phyloP scores from a whole-genome alignment of 768 basidiomycete genomes.

The Tylopilus intermedius region DNA sequence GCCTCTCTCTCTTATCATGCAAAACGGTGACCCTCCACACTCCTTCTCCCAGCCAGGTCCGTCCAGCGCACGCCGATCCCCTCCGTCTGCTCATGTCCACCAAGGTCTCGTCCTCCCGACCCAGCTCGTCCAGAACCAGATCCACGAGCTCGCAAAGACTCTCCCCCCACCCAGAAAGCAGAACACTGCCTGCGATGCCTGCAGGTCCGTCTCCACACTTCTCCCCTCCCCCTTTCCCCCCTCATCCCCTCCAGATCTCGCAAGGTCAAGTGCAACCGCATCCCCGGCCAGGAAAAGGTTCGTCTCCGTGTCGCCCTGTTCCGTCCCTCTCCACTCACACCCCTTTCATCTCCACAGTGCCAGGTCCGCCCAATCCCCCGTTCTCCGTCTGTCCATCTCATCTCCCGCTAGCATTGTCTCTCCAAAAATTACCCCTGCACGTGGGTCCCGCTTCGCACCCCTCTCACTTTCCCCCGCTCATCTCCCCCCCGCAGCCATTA shows the following conservation, averaged over 20 bases:
- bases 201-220: conserved; percentile 49
- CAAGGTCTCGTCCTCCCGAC: conserved; percentile 60
- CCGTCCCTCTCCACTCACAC: conserved; percentile 9
- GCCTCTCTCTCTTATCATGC: conserved; percentile 28
- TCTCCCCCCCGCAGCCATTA: conserved; percentile 48
- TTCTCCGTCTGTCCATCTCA: conserved; percentile 5
- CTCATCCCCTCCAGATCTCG: conserved; percentile 47
- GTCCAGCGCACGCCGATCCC: neutral
- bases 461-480: conserved; percentile 16
- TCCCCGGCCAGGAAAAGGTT: conserved; percentile 81
- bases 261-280: conserved; percentile 84
- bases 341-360: conserved; percentile 42
- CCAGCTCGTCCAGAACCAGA: conserved; percentile 71
- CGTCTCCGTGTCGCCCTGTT: conserved; percentile 18
- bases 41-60: conserved; percentile 34
- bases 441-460: conserved; percentile 43
- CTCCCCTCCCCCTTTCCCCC: neutral
- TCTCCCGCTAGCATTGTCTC: conserved; percentile 60
- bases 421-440: conserved; percentile 91
- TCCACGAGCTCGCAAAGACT: conserved; percentile 75
- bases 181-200: conserved; percentile 91
- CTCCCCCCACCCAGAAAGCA: conserved; percentile 85
- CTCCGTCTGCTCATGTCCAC: neutral
- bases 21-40: conserved; percentile 24
- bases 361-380: conserved; percentile 45